Evolutionary conservation across 2,329 filamentous ascomycete genomes (phyloP).

Genomic region (Fusarium sp.): DNA sequence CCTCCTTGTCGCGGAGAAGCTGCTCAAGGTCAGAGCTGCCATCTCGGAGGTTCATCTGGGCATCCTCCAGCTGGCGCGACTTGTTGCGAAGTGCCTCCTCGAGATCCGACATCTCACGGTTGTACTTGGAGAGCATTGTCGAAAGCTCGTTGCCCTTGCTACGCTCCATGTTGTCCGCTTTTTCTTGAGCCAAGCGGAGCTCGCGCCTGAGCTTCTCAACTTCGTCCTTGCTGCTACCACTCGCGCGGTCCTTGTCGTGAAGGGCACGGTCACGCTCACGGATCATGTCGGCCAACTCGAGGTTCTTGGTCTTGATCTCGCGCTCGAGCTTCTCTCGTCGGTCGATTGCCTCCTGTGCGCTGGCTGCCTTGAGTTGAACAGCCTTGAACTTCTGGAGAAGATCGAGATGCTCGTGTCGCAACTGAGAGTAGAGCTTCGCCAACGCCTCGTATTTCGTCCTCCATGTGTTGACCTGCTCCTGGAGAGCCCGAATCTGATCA

Average conservation of each 20-base stretch:
- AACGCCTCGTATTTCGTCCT: slow-evolving; percentile 95
- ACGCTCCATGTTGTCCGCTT: slow-evolving; percentile 90
- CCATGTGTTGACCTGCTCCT: slow-evolving; percentile 99
- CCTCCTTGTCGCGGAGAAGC: slow-evolving; percentile 91
- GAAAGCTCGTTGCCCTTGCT: slow-evolving; percentile 96
- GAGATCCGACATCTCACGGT: slow-evolving; percentile 95
- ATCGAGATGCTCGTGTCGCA: slow-evolving; percentile 94
- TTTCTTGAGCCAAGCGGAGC: slow-evolving; percentile 89
- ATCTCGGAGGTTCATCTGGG: slow-evolving; percentile 80
- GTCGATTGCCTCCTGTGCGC: slow-evolving; percentile 96
- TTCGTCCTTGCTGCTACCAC: slow-evolving; percentile 90
- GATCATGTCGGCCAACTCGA: slow-evolving; percentile 99
- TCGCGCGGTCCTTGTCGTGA: slow-evolving; percentile 90
- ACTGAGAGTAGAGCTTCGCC: slow-evolving; percentile 95
- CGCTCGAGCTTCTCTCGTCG: slow-evolving; percentile 93
- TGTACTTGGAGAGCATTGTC: slow-evolving; percentile 93
- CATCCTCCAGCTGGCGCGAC: slow-evolving; percentile 85
- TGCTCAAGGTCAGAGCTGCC: slow-evolving; percentile 88
- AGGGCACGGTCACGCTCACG: slow-evolving; percentile 92
- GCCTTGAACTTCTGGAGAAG: slow-evolving; percentile 96
- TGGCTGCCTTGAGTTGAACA: slow-evolving; percentile 95
- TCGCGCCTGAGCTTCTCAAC: slow-evolving; percentile 94
- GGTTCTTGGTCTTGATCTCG: slow-evolving; percentile 98
- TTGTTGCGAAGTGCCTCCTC: slow-evolving; percentile 93
- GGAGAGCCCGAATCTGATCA: slow-evolving; percentile 90